Percentiles rank a stretch among this genome's conserved stretches.
phyloP scores from a whole-genome alignment of 1,284 basidiomycete genomes.

The Rhizoctonia solani region DNA sequence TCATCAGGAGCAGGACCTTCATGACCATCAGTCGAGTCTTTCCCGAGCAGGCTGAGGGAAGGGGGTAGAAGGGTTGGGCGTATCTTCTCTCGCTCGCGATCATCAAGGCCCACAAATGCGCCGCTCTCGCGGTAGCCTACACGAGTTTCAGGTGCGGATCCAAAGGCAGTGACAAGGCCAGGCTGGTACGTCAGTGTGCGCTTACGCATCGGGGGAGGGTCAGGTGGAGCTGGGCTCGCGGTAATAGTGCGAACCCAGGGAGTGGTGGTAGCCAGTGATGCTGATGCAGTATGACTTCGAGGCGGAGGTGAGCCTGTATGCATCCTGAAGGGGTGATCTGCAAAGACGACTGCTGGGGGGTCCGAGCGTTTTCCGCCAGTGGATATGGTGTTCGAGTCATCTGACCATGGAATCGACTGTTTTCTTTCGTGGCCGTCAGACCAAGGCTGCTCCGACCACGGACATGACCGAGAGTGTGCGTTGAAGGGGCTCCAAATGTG shows the following conservation, averaged over 20 bases:
- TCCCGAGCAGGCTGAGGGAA: slow-evolving; percentile 21
- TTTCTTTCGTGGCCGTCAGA: background rate
- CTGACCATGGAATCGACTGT: background rate
- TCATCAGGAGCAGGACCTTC: no score
- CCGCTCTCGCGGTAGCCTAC: slow-evolving; percentile 27
- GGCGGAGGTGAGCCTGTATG: slow-evolving; percentile 14
- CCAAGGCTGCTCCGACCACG: background rate
- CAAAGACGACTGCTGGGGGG: slow-evolving; percentile 1
- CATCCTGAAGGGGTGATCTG: slow-evolving; percentile 22
- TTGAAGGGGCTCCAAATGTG: no score
- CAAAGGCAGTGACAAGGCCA: slow-evolving; percentile 19
- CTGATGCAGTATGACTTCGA: slow-evolving; percentile 3
- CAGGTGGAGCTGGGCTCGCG: slow-evolving; percentile 3
- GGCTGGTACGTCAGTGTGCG: slow-evolving; percentile 27
- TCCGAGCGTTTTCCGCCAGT: slow-evolving; percentile 20
- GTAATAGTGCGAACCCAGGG: slow-evolving; percentile 20
- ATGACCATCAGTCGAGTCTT: no score
- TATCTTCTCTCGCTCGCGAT: slow-evolving; percentile 25
- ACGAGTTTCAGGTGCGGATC: slow-evolving; percentile 9
- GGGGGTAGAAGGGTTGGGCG: slow-evolving; percentile 23
- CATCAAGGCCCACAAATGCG: slow-evolving; percentile 24
- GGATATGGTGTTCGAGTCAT: slow-evolving; percentile 7
- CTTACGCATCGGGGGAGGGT: slow-evolving; percentile 10
- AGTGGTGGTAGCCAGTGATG: slow-evolving; percentile 3
- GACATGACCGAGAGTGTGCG: background rate